Conservation (phyloP, 352 stramenopile genomes). For the Globisporangium echinulatum region DNA sequence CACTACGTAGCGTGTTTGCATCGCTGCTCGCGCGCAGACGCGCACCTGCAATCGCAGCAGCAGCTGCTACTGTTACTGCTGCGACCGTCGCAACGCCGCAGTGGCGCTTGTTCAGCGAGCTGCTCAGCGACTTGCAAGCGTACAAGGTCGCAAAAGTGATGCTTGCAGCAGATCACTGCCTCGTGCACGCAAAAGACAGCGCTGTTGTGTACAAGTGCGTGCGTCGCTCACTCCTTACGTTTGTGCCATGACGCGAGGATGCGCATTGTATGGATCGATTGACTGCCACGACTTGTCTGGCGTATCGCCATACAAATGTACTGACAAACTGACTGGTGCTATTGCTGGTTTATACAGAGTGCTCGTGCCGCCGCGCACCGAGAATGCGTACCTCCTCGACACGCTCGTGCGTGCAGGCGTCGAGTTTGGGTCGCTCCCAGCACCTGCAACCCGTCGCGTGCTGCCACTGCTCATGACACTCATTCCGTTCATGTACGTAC, state of each 20-base stretch:
- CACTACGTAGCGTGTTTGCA: slow-evolving; percentile 18
- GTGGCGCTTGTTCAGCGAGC: slow-evolving; percentile 69
- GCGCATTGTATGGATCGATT: too few relatives aligned
- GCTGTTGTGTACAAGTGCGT: slow-evolving; percentile 51
- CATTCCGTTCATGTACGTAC: slow-evolving; percentile 60
- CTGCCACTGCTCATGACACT: slow-evolving; percentile 56
- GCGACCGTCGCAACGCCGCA: slow-evolving; percentile 15
- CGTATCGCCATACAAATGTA: too few relatives aligned
- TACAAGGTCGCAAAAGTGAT: slow-evolving; percentile 59
- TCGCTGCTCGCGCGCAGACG: slow-evolving; percentile 7
- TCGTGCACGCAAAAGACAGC: slow-evolving; percentile 45
- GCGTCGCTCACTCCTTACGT: not conserved
- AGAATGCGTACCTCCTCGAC: slow-evolving; percentile 66
- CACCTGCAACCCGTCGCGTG: slow-evolving; percentile 37
- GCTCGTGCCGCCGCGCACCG: slow-evolving; percentile 60
- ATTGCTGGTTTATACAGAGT: slow-evolving; percentile 25
- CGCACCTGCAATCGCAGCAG: slow-evolving; percentile 11
- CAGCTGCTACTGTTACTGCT: slow-evolving; percentile 7
- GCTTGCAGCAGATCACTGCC: slow-evolving; percentile 44
- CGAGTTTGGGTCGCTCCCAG: slow-evolving; percentile 56
- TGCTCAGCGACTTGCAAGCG: slow-evolving; percentile 43
- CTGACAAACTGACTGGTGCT: too few relatives aligned
- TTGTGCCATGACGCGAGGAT: too few relatives aligned
- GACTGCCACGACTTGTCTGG: too few relatives aligned
- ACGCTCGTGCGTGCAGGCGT: slow-evolving; percentile 51